Evolutionary conservation across 176 grass and related monocot genomes (phyloP).

Genomic region (Ampelocalamus luodianensis): DNA sequence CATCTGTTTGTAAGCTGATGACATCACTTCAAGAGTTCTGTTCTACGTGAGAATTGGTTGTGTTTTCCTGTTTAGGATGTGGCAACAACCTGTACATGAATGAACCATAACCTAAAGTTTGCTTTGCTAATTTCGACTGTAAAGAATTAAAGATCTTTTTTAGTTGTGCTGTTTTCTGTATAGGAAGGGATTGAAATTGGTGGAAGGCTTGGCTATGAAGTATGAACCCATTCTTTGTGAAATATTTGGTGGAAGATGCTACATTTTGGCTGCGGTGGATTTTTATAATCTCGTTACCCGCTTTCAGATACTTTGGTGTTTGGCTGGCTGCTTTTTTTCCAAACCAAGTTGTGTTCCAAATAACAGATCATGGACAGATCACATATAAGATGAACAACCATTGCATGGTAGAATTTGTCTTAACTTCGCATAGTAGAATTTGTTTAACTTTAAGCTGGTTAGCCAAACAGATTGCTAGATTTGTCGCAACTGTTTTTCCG

Average conservation of each 20-base stretch:
- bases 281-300: not conserved
- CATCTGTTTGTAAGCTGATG: constrained; percentile 31
- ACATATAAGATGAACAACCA: not conserved
- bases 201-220: not conserved
- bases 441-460: not conserved
- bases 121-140: constrained; percentile 26
- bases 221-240: not conserved
- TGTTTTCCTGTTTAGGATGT: constrained; percentile 25
- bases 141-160: constrained; percentile 43
- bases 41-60: constrained; percentile 28
- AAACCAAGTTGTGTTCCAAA: not conserved
- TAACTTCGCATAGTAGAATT: not conserved
- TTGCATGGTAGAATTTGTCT: not conserved
- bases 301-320: not conserved
- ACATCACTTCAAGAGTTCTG: constrained; percentile 29
- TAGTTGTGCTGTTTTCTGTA: constrained; percentile 22
- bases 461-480: not conserved
- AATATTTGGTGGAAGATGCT: not conserved
- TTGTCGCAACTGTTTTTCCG: no score
- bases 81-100: constrained; percentile 30
- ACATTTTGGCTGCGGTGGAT: not conserved
- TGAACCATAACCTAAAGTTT: constrained; percentile 14
- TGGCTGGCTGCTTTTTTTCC: not conserved
- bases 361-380: not conserved
- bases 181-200: constrained; percentile 17